Evolutionary conservation across 371 early-diverging fungal genomes (phyloP).

Genomic region (Mortierella sp.): DNA sequence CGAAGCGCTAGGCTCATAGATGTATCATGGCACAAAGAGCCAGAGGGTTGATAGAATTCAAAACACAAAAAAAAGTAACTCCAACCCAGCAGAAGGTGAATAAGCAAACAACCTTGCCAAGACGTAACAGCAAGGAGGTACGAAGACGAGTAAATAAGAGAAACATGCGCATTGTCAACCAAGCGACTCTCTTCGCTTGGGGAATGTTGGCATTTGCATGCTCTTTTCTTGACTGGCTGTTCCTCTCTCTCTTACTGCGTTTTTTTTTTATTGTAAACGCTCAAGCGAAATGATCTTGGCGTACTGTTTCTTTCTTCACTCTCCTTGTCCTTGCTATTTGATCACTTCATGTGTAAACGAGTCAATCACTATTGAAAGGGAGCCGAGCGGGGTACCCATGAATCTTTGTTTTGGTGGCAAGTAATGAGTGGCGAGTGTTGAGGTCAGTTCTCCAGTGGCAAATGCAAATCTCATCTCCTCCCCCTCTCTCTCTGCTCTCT

Average conservation of each 20-base stretch:
- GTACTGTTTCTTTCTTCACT: too few relatives aligned
- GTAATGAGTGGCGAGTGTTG: too few relatives aligned
- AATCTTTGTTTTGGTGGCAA: too few relatives aligned
- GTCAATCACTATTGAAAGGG: too few relatives aligned
- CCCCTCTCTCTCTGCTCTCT: too few relatives aligned
- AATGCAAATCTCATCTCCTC: too few relatives aligned
- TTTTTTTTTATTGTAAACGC: neutral
- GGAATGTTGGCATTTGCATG: neutral
- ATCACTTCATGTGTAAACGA: too few relatives aligned
- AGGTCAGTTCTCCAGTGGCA: too few relatives aligned
- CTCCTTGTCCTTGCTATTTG: too few relatives aligned
- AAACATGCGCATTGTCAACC: slow-evolving; percentile 2
- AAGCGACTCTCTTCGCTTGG: neutral
- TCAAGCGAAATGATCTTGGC: too few relatives aligned
- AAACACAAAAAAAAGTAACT: neutral
- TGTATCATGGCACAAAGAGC: neutral
- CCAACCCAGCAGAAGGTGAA: too few relatives aligned
- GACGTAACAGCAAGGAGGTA: neutral
- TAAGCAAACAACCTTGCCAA: neutral
- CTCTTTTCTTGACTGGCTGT: neutral
- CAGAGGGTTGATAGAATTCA: neutral
- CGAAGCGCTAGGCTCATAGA: neutral
- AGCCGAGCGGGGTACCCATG: too few relatives aligned
- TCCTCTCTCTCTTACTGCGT: neutral
- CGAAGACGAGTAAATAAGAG: neutral